Percentiles rank a stretch among this genome's conserved stretches.
phyloP scores from a whole-genome alignment of 2,329 filamentous ascomycete species.

The Lanzia echinophila region DNA sequence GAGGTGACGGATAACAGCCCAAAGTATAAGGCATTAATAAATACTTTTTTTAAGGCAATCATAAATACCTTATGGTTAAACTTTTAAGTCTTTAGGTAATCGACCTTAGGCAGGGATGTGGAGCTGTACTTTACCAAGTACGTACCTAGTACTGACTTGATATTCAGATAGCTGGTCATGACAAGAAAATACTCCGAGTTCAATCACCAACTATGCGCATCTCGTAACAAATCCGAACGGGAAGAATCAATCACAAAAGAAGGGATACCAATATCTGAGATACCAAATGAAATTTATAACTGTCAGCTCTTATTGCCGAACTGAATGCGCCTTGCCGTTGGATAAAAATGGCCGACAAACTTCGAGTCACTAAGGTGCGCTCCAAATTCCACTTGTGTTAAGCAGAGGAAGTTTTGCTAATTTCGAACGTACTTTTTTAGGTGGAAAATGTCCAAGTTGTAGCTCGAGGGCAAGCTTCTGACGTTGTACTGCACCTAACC shows the following conservation, averaged over 20 bases:
- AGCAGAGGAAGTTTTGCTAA: slow-evolving; percentile 1
- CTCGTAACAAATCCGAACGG: not conserved
- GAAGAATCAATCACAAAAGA: not conserved
- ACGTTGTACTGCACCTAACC: slow-evolving; percentile 53
- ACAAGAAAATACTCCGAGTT: too few species aligned
- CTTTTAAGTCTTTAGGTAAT: too few species aligned
- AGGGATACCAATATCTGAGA: not conserved
- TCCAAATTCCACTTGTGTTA: not conserved
- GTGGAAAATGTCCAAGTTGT: slow-evolving; percentile 57
- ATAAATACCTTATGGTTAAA: too few species aligned
- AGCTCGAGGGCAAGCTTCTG: slow-evolving; percentile 49
- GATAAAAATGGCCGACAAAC: slow-evolving; percentile 35
- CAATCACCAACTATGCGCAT: not conserved
- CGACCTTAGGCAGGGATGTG: too few species aligned
- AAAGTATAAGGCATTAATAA: not conserved
- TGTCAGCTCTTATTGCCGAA: not conserved
- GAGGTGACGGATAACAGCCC: slow-evolving; percentile 1
- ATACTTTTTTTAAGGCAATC: not conserved
- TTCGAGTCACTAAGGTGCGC: slow-evolving; percentile 39
- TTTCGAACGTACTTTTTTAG: slow-evolving; percentile 27
- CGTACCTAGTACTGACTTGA: too few species aligned
- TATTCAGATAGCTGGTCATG: too few species aligned
- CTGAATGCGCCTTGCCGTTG: slow-evolving; percentile 12
- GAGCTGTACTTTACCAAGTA: too few species aligned
- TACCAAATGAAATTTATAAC: slow-evolving; percentile 7